Percentiles rank a stretch among this genome's conserved stretches.
These are phyloP conservation scores for Sarocladium strictum DNA, from an alignment of 2,329 filamentous ascomycete species.

Conservation along the genomic window DNA sequence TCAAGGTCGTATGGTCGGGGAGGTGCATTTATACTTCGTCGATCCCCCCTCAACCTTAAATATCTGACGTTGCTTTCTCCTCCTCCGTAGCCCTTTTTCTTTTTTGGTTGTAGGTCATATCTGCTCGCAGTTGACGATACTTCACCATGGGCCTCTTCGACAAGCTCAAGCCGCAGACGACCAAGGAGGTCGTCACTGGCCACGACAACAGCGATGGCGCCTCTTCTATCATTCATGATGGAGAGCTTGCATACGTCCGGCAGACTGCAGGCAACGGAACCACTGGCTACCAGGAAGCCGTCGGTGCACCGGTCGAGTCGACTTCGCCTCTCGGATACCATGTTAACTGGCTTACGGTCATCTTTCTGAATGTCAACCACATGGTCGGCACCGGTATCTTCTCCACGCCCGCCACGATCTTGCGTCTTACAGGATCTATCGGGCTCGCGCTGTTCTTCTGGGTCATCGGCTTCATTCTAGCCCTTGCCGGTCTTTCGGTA, in stretches of 20 bases:
- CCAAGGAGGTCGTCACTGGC: background rate
- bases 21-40: no score
- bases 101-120: background rate
- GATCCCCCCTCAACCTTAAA: no score
- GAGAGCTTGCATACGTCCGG: slow-evolving; percentile 35
- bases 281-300: slow-evolving; percentile 52
- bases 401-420: slow-evolving; percentile 55
- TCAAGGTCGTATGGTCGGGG: no score
- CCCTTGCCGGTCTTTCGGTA: slow-evolving; percentile 46
- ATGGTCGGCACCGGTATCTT: slow-evolving; percentile 62
- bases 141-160: slow-evolving; percentile 3
- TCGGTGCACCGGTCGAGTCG: slow-evolving; percentile 55
- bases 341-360: slow-evolving; percentile 48
- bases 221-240: slow-evolving; percentile 25
- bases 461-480: slow-evolving; percentile 56
- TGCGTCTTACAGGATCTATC: slow-evolving; percentile 54
- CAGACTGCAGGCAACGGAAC: slow-evolving; percentile 42
- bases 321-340: slow-evolving; percentile 54
- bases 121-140: background rate
- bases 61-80: no score
- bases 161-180: slow-evolving; percentile 1
- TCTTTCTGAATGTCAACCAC: slow-evolving; percentile 55
- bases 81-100: background rate
- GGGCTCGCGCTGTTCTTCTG: slow-evolving; percentile 59
- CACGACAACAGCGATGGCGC: background rate